Base-by-base conservation (phyloP, 208 protist genomes). In the Novymonas esmeraldas region DNA sequence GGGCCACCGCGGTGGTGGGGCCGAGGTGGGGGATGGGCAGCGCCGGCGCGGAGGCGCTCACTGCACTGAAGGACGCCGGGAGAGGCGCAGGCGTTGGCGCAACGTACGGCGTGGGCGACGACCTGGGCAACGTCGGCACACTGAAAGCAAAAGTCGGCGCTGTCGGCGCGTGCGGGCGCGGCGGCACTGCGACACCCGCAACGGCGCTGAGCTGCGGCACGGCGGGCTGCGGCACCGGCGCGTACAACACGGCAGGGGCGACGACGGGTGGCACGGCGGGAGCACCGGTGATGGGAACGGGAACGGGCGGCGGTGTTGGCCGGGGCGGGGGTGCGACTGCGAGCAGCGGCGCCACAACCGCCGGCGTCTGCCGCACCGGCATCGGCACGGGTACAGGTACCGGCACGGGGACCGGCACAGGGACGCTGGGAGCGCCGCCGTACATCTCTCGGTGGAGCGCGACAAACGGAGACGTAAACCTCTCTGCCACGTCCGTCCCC, bases 381-480 rank as follows among this genome's bases (percentile, higher is more conserved):
- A 34, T 20, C 16, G 67, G 41, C 6, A 60, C 64, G 3, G 70
- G 64, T 31, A 68, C 51, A 34, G 76, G 76, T 3, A 64, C 9
- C 2, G 61, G 64, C 16, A 56, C n/a, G 7, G 54, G 18, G 18
- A 39, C 10, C 22, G 44, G 44, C 6, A 0, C 16, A 20, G 54
- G 11, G 44, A 31, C 0, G 41, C 28, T 31, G 49, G n/a, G 41
- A 26, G 31, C 10, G 48, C 67, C 36, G 5, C n/a, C 34, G 42
- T 66, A 49, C 61, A 66, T 66, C 3, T 6, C n/a, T 26, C 7
- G 20, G n/a, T n/a, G n/a, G n/a, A n/a, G n/a, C n/a, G n/a, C n/a
- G n/a, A n/a, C n/a, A n/a, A n/a, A n/a, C n/a, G n/a, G n/a, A n/a
- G n/a, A n/a, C n/a, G n/a, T n/a, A n/a, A n/a, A n/a, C n/a, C n/a